A percentile compares a stretch with the other conserved stretches of the same genome.
Conservation (phyloP, 2,329 filamentous ascomycete genomes). For the Penicillium aurantiogriseum region DNA sequence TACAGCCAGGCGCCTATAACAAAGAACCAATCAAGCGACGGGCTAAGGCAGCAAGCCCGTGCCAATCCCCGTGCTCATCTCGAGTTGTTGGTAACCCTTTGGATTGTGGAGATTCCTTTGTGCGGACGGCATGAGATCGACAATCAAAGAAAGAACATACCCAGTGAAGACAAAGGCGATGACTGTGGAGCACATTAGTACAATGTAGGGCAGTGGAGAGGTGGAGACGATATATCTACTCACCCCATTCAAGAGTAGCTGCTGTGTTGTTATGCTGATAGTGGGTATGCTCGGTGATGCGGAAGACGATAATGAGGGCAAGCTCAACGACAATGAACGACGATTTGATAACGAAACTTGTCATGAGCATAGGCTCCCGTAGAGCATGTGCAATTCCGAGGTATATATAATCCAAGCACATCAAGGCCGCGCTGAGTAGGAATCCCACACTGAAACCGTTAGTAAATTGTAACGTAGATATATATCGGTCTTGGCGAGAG, state of each 20-base stretch:
- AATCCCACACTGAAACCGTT: constrained; percentile 14
- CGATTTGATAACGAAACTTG: constrained; percentile 20
- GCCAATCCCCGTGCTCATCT: constrained; percentile 9
- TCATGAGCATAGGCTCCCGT: constrained; percentile 15
- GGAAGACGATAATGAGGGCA: constrained; percentile 19
- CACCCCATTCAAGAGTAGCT: constrained; percentile 21
- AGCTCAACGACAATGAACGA: constrained; percentile 21
- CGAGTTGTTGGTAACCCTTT: constrained; percentile 18
- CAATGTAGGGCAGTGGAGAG: not conserved
- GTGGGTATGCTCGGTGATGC: constrained; percentile 13
- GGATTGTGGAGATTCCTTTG: constrained; percentile 7
- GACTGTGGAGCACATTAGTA: constrained; percentile 10
- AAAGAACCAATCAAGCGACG: not conserved
- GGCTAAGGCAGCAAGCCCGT: not conserved
- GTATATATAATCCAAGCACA: constrained; percentile 21
- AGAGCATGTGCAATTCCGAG: constrained; percentile 12
- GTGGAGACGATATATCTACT: not conserved
- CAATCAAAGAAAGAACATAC: constrained; percentile 20
- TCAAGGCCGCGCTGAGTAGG: constrained; percentile 16
- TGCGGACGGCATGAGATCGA: constrained; percentile 15
- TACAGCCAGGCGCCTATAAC: not conserved
- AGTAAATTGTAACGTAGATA: not conserved
- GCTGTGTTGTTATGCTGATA: constrained; percentile 16
- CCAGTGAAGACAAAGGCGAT: constrained; percentile 21
- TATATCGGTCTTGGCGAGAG: not conserved